phyloP scores from a whole-genome alignment of 148 eudicot species.

The Chenopodium formosanum region DNA sequence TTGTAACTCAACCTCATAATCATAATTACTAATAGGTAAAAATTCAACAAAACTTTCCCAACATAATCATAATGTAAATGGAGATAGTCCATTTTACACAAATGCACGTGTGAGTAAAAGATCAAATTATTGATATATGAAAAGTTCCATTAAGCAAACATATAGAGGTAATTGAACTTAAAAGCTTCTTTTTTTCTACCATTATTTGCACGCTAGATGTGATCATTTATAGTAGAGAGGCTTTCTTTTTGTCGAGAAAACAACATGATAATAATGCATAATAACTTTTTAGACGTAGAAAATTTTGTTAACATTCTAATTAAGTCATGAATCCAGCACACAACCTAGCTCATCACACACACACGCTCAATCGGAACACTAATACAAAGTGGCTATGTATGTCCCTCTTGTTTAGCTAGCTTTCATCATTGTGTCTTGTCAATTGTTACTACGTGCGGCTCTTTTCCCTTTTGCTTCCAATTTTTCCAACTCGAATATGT shows the following conservation, averaged over 20 bases:
- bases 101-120: conserved; percentile 7
- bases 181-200: neutral
- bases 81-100: neutral
- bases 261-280: neutral
- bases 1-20: no score
- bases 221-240: neutral
- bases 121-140: neutral
- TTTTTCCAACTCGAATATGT: no score
- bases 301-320: neutral
- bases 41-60: neutral
- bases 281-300: neutral
- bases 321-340: conserved; percentile 9
- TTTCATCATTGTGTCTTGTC: conserved; percentile 21
- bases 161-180: neutral
- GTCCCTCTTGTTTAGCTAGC: neutral
- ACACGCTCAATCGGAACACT: conserved; percentile 13
- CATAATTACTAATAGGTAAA: neutral
- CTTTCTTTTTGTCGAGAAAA: conserved; percentile 17
- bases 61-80: neutral
- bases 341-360: neutral
- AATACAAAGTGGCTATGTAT: neutral
- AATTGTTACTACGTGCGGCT: neutral
- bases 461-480: neutral
- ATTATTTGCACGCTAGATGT: conserved; percentile 8
- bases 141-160: neutral